phyloP scores from a whole-genome alignment of 2,329 filamentous ascomycete species.

The Colletotrichum sp. region DNA sequence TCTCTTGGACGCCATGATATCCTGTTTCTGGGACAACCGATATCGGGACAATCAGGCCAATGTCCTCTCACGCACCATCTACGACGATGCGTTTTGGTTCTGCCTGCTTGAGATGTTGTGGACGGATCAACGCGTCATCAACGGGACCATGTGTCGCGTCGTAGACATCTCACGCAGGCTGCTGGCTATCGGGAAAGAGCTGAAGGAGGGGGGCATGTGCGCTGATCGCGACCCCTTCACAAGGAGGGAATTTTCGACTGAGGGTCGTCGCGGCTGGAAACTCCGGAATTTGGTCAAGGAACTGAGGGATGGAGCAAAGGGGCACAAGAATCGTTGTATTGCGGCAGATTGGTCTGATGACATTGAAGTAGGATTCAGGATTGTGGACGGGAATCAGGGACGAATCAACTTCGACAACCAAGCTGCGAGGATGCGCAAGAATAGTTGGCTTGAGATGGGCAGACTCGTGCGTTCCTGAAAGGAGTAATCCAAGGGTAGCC shows the following conservation, averaged over 20 bases:
- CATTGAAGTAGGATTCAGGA: background rate
- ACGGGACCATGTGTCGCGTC: background rate
- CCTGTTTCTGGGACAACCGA: background rate
- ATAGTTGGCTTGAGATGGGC: background rate
- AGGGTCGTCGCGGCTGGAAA: background rate
- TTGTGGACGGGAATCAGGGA: background rate
- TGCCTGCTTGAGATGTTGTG: background rate
- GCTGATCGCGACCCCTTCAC: background rate
- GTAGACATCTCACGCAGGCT: background rate
- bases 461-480: background rate
- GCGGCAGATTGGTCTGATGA: background rate
- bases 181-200: background rate
- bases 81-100: background rate
- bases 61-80: background rate
- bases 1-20: background rate
- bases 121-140: background rate
- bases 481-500: background rate
- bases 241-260: background rate
- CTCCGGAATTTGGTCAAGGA: background rate
- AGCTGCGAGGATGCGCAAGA: background rate
- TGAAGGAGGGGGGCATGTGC: background rate
- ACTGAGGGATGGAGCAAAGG: background rate
- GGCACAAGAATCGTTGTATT: background rate
- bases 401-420: background rate
- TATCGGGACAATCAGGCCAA: background rate